Evolutionary conservation across 305 asterid genomes (phyloP), one percentile per base, ranked within the genome.

Genomic region (Fraxinus ornus): DNA sequence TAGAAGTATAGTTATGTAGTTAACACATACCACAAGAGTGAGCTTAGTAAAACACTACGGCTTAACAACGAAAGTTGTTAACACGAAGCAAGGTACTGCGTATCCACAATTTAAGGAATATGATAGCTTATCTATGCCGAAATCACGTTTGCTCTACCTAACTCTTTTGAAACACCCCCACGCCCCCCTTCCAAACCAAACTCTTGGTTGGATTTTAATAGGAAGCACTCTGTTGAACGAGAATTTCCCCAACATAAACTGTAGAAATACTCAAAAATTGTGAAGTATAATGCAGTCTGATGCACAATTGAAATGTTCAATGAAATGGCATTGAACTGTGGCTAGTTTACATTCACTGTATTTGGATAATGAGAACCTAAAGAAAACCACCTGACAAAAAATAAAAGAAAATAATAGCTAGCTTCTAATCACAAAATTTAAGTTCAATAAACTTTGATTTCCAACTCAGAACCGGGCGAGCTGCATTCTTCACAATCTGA

Each of bases 391-490:
- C 8, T 7, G 10, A 66, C 33, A 41, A 41, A 12, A 55, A 55
- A 55, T n/a, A 55, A 55, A n/a, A n/a, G 66, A n/a, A 55, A 55
- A 55, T 55, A 55, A n/a, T 17, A 52, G 9, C 64, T 55, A 5
- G 66, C 66, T n/a, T 55, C 66, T n/a, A 55, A 55, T 55, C 66
- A 55, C 66, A 19, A 55, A 15, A 44, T 24, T n/a, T 3, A 5
- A 15, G 32, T 33, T 79, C 84, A 74, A 60, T 82, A 78, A 78
- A 79, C 75, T 83, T 78, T 85, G 60, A 86, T 88, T 15, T 85
- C 91, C 80, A 86, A 19, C 82, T 79, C 79, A 68, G 90, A 85
- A 28, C 73, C 83, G 8, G 85, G 81, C 4, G 86, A 47, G 15
- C 79, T 86, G 28, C 78, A 79, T 7, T 77, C 80, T 62, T 82